phyloP scores from a whole-genome alignment of 176 grass and related monocot genomes.

The Phoenix dactylifera region DNA sequence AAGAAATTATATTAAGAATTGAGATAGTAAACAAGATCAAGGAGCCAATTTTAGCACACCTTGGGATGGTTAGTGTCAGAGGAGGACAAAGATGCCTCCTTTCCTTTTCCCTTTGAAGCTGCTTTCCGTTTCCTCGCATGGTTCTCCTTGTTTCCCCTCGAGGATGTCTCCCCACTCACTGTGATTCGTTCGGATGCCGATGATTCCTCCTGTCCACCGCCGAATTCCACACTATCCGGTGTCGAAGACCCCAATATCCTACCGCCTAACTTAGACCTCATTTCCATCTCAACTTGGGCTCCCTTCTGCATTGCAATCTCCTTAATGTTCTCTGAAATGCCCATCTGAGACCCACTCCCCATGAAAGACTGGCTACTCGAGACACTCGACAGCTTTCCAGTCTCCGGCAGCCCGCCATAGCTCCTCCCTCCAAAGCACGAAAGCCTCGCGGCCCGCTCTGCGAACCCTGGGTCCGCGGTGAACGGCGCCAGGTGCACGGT shows the following conservation, averaged over 20 bases:
- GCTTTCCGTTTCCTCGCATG: constrained; percentile 42
- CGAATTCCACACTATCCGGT: constrained; percentile 2
- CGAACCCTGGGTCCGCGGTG: constrained; percentile 3
- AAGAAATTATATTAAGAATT: not conserved
- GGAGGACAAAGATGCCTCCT: constrained; percentile 15
- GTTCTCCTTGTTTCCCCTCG: constrained; percentile 16
- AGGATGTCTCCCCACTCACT: not conserved
- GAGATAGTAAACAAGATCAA: not conserved
- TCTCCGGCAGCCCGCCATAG: not conserved
- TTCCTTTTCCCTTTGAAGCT: constrained; percentile 31
- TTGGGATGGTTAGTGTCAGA: not conserved
- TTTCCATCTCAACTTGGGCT: not conserved
- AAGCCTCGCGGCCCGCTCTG: constrained; percentile 3
- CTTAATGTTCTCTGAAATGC: too few relatives aligned
- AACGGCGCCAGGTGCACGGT: not conserved
- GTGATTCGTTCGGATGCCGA: not conserved
- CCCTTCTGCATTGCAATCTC: not conserved
- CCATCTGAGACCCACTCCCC: too few relatives aligned
- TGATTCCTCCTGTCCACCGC: not conserved
- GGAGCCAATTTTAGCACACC: not conserved
- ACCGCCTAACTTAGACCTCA: not conserved
- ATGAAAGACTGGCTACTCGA: constrained; percentile 45
- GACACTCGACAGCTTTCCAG: constrained; percentile 28
- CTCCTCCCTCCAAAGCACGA: constrained; percentile 8
- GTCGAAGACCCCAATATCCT: not conserved